These are phyloP conservation scores for Lecanicillium sp. DNA, from an alignment of 2,329 filamentous ascomycete species.

Conservation along the genomic window DNA sequence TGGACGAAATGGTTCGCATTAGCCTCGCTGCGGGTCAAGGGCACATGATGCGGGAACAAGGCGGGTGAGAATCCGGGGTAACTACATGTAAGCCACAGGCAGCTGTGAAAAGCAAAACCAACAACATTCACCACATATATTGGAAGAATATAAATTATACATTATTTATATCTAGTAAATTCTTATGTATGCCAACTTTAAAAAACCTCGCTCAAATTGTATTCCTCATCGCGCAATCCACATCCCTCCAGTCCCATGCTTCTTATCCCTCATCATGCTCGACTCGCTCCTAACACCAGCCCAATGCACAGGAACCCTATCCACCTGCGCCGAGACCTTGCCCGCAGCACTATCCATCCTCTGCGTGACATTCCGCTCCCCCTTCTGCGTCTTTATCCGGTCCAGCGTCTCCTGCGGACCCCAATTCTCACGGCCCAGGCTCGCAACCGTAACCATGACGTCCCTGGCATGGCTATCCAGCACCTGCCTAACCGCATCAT, in stretches of 20 bases:
- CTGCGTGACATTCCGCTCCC: conserved; percentile 34
- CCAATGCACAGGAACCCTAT: conserved; percentile 49
- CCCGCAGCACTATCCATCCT: conserved; percentile 39
- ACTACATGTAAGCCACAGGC: too few species aligned
- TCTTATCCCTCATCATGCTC: conserved; percentile 37
- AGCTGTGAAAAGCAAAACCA: too few species aligned
- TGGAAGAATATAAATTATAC: too few species aligned
- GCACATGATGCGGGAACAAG: too few species aligned
- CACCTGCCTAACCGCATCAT: too few species aligned
- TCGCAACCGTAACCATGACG: conserved; percentile 33
- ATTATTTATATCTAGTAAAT: too few species aligned
- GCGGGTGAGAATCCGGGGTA: too few species aligned
- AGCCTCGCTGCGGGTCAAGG: too few species aligned
- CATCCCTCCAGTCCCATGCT: conserved; percentile 39
- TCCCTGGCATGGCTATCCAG: conserved; percentile 28
- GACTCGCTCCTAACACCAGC: conserved; percentile 47
- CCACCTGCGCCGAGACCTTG: conserved; percentile 44
- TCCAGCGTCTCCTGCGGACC: conserved; percentile 27
- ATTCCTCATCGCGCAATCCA: conserved; percentile 29
- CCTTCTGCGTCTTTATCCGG: conserved; percentile 28
- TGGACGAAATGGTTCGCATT: too few species aligned
- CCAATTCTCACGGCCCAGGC: conserved; percentile 39
- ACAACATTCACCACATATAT: too few species aligned
- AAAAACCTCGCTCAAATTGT: too few species aligned
- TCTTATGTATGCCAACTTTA: too few species aligned